Evolutionary conservation across 139 green algal species (phyloP), one percentile per base, ranked within the genome.

Genomic region (Micromonas pusilla): DNA sequence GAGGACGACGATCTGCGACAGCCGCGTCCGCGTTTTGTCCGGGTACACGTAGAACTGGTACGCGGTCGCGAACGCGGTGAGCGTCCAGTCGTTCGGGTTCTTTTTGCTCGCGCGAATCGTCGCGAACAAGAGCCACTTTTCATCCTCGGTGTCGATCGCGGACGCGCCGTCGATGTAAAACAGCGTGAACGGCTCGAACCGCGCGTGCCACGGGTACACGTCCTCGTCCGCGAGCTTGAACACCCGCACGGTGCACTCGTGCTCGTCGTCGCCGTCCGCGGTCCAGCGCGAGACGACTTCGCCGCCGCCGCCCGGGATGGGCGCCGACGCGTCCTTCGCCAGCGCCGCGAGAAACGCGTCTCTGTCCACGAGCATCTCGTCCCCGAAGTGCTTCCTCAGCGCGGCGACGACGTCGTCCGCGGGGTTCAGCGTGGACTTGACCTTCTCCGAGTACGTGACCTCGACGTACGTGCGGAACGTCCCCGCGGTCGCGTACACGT

Each of bases 41-140:
- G 91, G 91, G 68, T 89, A 94, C 33, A 88, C 86, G 63, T 86
- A 97, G 81, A 96, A 95, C 76, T 82, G 84, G 86, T 95, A 96
- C 19, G 94, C 39, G 6, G 90, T 94, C 67, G 79, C 82, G 73
- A 91, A 91, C 20, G 89, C 90, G 36, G 80, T 66, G 80, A 85
- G 79, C 73, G 67, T 0, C 52, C 25, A 52, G 23, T 34, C 21
- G 2, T 26, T 39, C 21, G 30, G 23, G 23, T 38, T 39, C 25
- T 75, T 16, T 26, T 72, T 26, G 16, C 33, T 52, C 66, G 31
- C 25, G 21, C 28, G 23, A 2, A 75, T 71, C 19, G 67, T 25
- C 21, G 91, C 57, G 23, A 94, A 65, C 52, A 95, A 30, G 31
- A 95, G 86, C 92, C 92, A 97, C 25, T 79, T 77, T 0, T 66